phyloP scores from a whole-genome alignment of 208 protist species.

The Trypanosoma lewisi region DNA sequence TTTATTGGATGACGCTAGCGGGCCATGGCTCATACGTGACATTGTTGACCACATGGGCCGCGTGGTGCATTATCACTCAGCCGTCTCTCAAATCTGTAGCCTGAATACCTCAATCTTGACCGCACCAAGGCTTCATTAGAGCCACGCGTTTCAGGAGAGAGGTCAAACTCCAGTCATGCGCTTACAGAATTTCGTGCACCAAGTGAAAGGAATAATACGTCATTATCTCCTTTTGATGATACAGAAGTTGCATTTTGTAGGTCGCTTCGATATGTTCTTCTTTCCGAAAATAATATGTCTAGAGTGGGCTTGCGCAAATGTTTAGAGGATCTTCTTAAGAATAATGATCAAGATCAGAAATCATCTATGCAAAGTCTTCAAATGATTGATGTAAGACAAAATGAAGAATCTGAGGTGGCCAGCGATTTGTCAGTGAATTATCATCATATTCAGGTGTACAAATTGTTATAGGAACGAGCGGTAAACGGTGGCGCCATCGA shows the following conservation, averaged over 20 bases:
- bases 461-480: conserved; percentile 24
- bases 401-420: conserved; percentile 22
- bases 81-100: conserved; percentile 16
- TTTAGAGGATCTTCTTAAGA: conserved; percentile 27
- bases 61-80: conserved; percentile 25
- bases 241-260: conserved; percentile 30
- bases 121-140: not conserved
- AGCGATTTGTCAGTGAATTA: conserved; percentile 14
- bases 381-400: conserved; percentile 23
- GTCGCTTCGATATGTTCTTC: conserved; percentile 40
- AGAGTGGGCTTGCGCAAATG: conserved; percentile 33
- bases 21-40: conserved; percentile 34
- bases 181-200: not conserved
- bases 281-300: conserved; percentile 49
- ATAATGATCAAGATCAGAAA: not conserved
- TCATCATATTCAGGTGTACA: not conserved
- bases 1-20: conserved; percentile 30
- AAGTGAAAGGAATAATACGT: not conserved
- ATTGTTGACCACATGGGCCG: conserved; percentile 31
- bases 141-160: not conserved
- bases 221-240: not conserved
- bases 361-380: not conserved
- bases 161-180: not conserved
- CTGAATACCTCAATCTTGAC: not conserved
- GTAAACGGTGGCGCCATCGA: conserved; percentile 24